A percentile compares a stretch with the other conserved stretches of the same genome.
These are phyloP conservation scores for Nemania sp. DNA, from an alignment of 2,329 filamentous ascomycete species.

Conservation along the genomic window DNA sequence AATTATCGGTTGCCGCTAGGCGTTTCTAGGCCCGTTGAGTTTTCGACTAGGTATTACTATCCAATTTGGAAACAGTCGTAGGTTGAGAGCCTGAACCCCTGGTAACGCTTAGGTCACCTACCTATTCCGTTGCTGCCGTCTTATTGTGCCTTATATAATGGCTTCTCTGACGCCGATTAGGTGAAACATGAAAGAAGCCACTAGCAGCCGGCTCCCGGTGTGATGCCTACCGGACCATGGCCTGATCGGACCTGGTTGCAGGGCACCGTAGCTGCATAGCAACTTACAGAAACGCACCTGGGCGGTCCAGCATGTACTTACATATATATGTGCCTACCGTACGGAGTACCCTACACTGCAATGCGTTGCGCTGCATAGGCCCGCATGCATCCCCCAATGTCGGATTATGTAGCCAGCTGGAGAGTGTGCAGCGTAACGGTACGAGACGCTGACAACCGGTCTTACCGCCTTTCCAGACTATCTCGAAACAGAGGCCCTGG, in stretches of 20 bases:
- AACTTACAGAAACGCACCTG: too few species aligned
- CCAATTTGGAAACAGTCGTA: too few species aligned
- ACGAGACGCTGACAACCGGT: conserved; percentile 23
- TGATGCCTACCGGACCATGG: conserved; percentile 17
- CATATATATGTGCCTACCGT: neutral
- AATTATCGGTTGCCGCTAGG: too few species aligned
- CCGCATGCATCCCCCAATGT: conserved; percentile 28
- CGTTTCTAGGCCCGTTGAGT: too few species aligned
- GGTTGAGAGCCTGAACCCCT: too few species aligned
- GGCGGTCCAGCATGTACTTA: too few species aligned
- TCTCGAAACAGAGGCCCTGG: conserved; percentile 12
- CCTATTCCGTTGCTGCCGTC: too few species aligned
- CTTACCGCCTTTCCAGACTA: conserved; percentile 32
- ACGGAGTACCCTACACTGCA: neutral
- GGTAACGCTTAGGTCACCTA: too few species aligned
- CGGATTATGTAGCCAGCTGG: conserved; percentile 30
- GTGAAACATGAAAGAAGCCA: neutral
- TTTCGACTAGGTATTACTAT: too few species aligned
- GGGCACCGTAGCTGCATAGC: conserved; percentile 19
- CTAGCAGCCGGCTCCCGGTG: conserved; percentile 17
- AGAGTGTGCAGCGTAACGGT: conserved; percentile 6
- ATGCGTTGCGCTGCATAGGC: conserved; percentile 23
- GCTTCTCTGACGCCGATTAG: neutral
- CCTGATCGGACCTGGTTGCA: conserved; percentile 20
- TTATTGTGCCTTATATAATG: conserved; percentile 10